These are phyloP conservation scores for Saksenaea oblongispora DNA, from an alignment of 371 early-diverging fungal species.

Conservation along the genomic window DNA sequence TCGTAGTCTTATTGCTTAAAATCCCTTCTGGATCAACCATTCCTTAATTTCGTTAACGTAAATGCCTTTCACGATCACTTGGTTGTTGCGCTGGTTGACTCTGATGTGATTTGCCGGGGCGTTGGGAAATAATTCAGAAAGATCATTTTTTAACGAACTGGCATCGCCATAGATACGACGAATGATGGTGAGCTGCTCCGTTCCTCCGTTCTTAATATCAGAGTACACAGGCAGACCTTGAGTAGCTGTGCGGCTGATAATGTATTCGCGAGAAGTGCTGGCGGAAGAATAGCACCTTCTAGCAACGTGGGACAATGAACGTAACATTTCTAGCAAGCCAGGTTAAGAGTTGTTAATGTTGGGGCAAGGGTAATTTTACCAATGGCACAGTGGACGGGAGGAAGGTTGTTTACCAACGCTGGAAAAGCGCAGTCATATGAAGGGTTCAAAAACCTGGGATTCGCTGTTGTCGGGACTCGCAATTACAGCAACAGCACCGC, in stretches of 20 bases:
- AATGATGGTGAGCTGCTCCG: constrained; percentile 67
- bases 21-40: constrained; percentile 65
- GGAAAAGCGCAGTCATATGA: not conserved
- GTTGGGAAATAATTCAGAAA: constrained; percentile 38
- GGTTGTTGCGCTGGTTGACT: constrained; percentile 43
- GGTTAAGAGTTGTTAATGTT: too few species aligned
- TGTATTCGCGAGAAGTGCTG: constrained; percentile 39
- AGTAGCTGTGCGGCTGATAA: constrained; percentile 60
- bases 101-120: constrained; percentile 33
- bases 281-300: constrained; percentile 33
- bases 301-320: constrained; percentile 13
- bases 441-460: not conserved
- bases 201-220: constrained; percentile 71
- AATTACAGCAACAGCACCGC: not conserved
- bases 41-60: constrained; percentile 51
- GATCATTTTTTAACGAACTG: constrained; percentile 47
- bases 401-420: not conserved
- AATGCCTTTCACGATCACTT: constrained; percentile 60
- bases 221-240: constrained; percentile 72
- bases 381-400: not conserved
- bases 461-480: too few species aligned
- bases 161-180: constrained; percentile 77
- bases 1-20: constrained; percentile 33
- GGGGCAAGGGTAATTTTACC: not conserved
- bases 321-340: constrained; percentile 13